These are phyloP conservation scores for Boletus huronensis DNA, from an alignment of 768 basidiomycete genomes.

Conservation along the genomic window DNA sequence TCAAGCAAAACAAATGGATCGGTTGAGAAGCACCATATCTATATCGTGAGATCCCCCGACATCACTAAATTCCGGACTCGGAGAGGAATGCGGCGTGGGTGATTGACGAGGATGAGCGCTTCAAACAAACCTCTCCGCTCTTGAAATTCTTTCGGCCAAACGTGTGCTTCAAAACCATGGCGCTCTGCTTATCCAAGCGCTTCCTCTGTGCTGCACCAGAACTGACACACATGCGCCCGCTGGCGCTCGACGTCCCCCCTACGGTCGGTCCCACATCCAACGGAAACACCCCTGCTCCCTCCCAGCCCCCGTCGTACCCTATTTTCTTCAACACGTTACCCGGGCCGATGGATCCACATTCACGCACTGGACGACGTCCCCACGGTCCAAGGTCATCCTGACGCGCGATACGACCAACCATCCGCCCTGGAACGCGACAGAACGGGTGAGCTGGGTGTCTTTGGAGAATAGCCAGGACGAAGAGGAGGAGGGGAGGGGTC, in stretches of 20 bases:
- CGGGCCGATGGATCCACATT: constrained; percentile 88
- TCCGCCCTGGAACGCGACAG: constrained; percentile 77
- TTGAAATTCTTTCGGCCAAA: neutral
- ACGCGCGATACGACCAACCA: constrained; percentile 89
- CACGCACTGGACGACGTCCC: constrained; percentile 85
- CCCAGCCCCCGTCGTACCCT: constrained; percentile 81
- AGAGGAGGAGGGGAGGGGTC: constrained; percentile 67
- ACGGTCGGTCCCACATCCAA: constrained; percentile 82
- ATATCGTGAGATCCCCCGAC: too few species aligned
- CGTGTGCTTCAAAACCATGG: constrained; percentile 5
- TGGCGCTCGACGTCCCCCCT: constrained; percentile 68
- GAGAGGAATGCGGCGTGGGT: too few species aligned
- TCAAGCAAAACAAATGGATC: too few species aligned
- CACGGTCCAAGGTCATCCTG: constrained; percentile 68
- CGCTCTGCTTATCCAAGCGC: constrained; percentile 14
- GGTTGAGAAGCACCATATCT: too few species aligned
- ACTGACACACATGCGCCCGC: constrained; percentile 25
- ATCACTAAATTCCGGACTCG: too few species aligned
- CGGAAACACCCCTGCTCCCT: constrained; percentile 62
- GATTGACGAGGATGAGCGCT: too few species aligned
- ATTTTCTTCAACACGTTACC: constrained; percentile 81
- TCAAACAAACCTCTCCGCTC: too few species aligned
- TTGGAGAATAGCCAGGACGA: constrained; percentile 51
- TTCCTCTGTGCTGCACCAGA: constrained; percentile 1
- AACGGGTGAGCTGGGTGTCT: constrained; percentile 46